A percentile compares a stretch with the other conserved stretches of the same genome.
phyloP scores from a whole-genome alignment of 352 stramenopile species.

The Phytopythium boreale region DNA sequence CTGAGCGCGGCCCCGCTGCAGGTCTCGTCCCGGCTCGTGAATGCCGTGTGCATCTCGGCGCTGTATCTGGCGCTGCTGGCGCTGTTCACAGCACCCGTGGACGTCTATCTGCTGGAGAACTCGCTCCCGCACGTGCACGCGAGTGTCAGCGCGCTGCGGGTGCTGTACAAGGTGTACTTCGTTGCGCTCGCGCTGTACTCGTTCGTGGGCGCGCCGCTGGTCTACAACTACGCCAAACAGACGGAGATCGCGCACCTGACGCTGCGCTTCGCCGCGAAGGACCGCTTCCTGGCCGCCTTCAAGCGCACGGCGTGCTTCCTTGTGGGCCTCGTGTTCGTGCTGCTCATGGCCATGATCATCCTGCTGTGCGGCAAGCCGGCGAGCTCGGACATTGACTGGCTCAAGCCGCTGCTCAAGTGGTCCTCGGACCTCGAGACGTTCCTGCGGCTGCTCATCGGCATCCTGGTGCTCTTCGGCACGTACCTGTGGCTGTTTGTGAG shows the following conservation, averaged over 20 bases:
- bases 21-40: constrained; percentile 70
- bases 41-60: constrained; percentile 57
- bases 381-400: constrained; percentile 76
- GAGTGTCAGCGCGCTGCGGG: constrained; percentile 46
- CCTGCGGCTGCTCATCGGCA: constrained; percentile 65
- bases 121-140: constrained; percentile 51
- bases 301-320: constrained; percentile 81
- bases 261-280: constrained; percentile 45
- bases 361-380: constrained; percentile 76
- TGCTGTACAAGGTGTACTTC: constrained; percentile 78
- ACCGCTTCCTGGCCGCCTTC: constrained; percentile 52
- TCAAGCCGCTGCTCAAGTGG: constrained; percentile 76
- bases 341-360: constrained; percentile 66
- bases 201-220: constrained; percentile 68
- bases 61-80: constrained; percentile 73
- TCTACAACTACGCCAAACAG: constrained; percentile 82
- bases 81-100: constrained; percentile 74
- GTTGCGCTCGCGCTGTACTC: constrained; percentile 54
- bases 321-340: constrained; percentile 55
- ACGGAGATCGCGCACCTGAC: constrained; percentile 85
- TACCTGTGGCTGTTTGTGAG: constrained; percentile 80
- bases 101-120: constrained; percentile 80
- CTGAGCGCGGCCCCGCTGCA: constrained; percentile 57
- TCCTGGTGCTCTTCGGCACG: constrained; percentile 67
- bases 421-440: constrained; percentile 73